A percentile compares a stretch with the other conserved stretches of the same genome.
phyloP scores from a whole-genome alignment of 805 yeast species.

The Saccharomycopsis sp. region DNA sequence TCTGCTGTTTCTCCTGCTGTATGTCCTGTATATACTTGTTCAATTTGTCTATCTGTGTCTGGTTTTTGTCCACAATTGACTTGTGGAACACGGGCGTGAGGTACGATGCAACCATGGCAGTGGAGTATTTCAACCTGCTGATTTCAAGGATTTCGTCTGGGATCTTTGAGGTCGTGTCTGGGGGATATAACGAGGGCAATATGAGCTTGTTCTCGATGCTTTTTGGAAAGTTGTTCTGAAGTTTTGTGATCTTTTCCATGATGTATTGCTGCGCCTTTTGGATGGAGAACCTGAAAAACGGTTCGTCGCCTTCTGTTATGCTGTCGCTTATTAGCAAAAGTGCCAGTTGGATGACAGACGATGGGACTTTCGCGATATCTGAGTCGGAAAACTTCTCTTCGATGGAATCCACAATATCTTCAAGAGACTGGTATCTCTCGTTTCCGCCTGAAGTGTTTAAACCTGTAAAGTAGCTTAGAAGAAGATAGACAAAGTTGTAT shows the following conservation, averaged over 20 bases:
- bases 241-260: constrained; percentile 1
- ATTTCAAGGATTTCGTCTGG: constrained; percentile 2
- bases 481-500: constrained; percentile 8
- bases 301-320: constrained; percentile 7
- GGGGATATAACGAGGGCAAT: constrained; percentile 11
- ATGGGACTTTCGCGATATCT: constrained; percentile 7
- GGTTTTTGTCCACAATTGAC: background rate
- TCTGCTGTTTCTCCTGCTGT: background rate
- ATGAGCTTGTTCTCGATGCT: constrained; percentile 12
- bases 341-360: background rate
- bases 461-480: constrained; percentile 9
- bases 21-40: background rate
- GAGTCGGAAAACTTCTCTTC: background rate
- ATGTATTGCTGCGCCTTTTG: constrained; percentile 1
- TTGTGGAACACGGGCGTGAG: background rate
- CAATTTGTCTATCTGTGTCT: constrained; percentile 16
- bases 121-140: constrained; percentile 13
- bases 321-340: constrained; percentile 9
- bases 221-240: constrained; percentile 11
- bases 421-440: constrained; percentile 10
- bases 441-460: background rate
- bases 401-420: constrained; percentile 19
- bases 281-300: constrained; percentile 11
- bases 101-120: constrained; percentile 10
- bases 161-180: constrained; percentile 7